phyloP scores from a whole-genome alignment of 352 stramenopile species.

The Phytopythium oedochilum region DNA sequence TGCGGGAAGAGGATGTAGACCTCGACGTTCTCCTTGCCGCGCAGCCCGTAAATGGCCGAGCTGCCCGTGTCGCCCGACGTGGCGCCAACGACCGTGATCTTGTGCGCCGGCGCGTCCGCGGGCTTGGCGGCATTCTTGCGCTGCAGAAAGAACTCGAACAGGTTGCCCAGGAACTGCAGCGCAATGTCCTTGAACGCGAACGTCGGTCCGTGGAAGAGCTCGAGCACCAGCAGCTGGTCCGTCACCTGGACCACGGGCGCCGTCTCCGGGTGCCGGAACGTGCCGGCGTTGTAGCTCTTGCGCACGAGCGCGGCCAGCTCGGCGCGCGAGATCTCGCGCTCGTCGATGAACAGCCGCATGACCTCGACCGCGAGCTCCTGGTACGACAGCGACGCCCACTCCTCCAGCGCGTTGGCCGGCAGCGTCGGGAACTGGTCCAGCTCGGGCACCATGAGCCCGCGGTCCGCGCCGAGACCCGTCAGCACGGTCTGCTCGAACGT shows the following conservation, averaged over 20 bases:
- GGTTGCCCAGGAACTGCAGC: slow-evolving; percentile 98
- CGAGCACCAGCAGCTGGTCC: slow-evolving; percentile 88
- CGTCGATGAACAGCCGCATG: slow-evolving; percentile 96
- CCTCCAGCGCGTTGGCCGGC: slow-evolving; percentile 52
- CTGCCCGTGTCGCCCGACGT: slow-evolving; percentile 98
- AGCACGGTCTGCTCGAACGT: slow-evolving; percentile 87
- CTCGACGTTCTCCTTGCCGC: slow-evolving; percentile 96
- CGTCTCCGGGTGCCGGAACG: slow-evolving; percentile 93
- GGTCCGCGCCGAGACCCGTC: slow-evolving; percentile 78
- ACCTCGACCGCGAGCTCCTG: slow-evolving; percentile 92
- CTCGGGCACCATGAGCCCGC: slow-evolving; percentile 81
- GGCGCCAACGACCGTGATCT: slow-evolving; percentile 96
- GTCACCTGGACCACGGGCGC: slow-evolving; percentile 92
- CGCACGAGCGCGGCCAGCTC: slow-evolving; percentile 91
- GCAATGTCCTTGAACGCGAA: slow-evolving; percentile 99
- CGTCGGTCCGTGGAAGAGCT: slow-evolving; percentile 99
- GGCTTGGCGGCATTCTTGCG: slow-evolving; percentile 78
- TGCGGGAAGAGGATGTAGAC: slow-evolving; percentile 98
- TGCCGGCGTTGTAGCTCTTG: slow-evolving; percentile 89
- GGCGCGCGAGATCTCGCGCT: slow-evolving; percentile 90
- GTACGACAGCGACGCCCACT: slow-evolving; percentile 92
- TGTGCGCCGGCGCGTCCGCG: slow-evolving; percentile 40
- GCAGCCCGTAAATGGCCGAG: slow-evolving; percentile 97
- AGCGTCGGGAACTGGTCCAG: slow-evolving; percentile 75
- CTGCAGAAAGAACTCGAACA: slow-evolving; percentile 99